phyloP scores from a whole-genome alignment of 495 filamentous ascomycete species.

The Schizothecium vesticola region DNA sequence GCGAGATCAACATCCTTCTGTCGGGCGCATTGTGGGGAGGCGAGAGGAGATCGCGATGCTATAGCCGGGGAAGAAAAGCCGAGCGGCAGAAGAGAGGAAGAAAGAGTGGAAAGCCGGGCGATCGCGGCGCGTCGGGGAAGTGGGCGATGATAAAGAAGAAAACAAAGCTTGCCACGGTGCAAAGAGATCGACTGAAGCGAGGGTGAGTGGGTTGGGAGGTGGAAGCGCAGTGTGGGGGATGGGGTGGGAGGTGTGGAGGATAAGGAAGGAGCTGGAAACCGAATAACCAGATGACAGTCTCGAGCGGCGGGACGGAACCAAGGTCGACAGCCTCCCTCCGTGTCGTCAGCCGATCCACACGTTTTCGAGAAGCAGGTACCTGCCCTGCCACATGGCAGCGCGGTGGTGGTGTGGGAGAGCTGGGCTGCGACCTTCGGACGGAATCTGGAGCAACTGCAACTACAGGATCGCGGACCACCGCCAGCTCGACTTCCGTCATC shows the following conservation, averaged over 20 bases:
- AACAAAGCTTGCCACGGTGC: conserved; percentile 8
- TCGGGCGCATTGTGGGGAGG: conserved; percentile 13
- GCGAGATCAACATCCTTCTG: conserved; percentile 19
- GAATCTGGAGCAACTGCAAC: not conserved
- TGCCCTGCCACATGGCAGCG: not conserved
- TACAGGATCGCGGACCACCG: not conserved
- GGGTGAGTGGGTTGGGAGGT: conserved; percentile 8
- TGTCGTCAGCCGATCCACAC: conserved; percentile 10
- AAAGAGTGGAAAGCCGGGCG: conserved; percentile 16
- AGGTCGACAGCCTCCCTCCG: not conserved
- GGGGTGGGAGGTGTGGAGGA: conserved; percentile 14
- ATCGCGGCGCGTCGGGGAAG: conserved; percentile 15
- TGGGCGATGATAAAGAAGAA: not conserved
- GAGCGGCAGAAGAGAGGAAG: not conserved
- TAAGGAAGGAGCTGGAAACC: conserved; percentile 5
- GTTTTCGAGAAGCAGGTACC: not conserved
- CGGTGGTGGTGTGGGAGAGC: conserved; percentile 1
- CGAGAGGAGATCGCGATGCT: not conserved
- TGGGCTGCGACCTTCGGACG: not conserved
- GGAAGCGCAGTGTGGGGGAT: not conserved
- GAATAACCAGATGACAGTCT: not conserved
- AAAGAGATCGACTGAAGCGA: conserved; percentile 9
- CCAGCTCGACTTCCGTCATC: conserved; percentile 4
- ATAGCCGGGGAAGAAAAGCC: not conserved
- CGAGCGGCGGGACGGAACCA: not conserved